These are phyloP conservation scores for Globisporangium nagaii DNA, from an alignment of 352 stramenopile species.

Conservation along the genomic window DNA sequence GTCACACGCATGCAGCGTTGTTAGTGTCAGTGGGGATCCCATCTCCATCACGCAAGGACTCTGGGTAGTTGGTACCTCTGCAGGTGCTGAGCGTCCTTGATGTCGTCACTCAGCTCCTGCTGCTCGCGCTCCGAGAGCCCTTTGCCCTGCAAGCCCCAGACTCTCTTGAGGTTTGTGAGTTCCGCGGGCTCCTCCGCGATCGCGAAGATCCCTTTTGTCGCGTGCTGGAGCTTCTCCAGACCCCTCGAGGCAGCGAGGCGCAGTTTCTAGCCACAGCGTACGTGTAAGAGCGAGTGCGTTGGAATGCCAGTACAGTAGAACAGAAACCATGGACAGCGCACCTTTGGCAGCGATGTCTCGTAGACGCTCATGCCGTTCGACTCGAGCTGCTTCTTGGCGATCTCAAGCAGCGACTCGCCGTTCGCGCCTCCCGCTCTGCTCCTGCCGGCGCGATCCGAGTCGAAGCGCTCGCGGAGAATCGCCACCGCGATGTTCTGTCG, in stretches of 20 bases:
- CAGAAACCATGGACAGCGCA: constrained; percentile 9
- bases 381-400: constrained; percentile 54
- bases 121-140: neutral
- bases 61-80: too few relatives aligned
- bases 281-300: neutral
- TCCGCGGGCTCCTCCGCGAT: constrained; percentile 34
- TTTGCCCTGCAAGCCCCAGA: constrained; percentile 39
- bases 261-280: constrained; percentile 31
- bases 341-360: constrained; percentile 34
- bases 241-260: constrained; percentile 23
- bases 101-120: too few relatives aligned
- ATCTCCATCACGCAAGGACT: neutral
- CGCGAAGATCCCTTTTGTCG: constrained; percentile 24
- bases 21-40: too few relatives aligned
- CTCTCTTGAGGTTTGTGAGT: constrained; percentile 41
- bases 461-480: constrained; percentile 61
- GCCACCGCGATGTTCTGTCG: constrained; percentile 51
- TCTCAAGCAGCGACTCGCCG: constrained; percentile 35
- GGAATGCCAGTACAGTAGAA: neutral
- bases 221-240: constrained; percentile 38
- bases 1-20: too few relatives aligned
- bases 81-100: neutral
- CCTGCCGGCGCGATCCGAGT: constrained; percentile 14
- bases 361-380: constrained; percentile 37
- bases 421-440: constrained; percentile 7